Evolutionary conservation across 2,329 filamentous ascomycete species (phyloP).

Genomic region (Fusarium sp.): DNA sequence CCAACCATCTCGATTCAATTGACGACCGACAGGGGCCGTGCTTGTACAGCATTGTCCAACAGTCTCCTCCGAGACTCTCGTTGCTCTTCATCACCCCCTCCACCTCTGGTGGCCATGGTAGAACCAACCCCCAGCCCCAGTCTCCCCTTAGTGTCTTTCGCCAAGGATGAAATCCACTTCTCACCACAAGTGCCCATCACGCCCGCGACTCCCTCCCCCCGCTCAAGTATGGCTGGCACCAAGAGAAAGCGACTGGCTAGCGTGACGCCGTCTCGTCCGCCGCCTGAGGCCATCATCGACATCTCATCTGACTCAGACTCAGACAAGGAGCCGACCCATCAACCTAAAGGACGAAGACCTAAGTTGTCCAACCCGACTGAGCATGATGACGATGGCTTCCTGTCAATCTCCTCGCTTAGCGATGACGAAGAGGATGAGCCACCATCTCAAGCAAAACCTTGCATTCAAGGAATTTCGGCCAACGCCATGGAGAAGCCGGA

Average conservation of each 20-base stretch:
- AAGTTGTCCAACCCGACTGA: neutral
- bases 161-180: neutral
- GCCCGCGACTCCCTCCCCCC: neutral
- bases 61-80: neutral
- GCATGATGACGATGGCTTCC: neutral
- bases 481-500: neutral
- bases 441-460: neutral
- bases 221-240: neutral
- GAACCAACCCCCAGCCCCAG: neutral
- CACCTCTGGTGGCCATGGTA: neutral
- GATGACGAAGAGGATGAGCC: neutral
- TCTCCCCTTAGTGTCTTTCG: neutral
- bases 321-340: neutral
- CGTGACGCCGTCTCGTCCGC: neutral
- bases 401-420: neutral
- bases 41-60: neutral
- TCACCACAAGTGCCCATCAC: neutral
- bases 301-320: neutral
- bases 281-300: neutral
- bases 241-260: neutral
- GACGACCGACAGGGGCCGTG: neutral
- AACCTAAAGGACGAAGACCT: no score
- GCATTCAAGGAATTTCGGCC: neutral
- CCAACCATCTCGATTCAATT: neutral
- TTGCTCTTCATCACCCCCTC: neutral